phyloP scores from a whole-genome alignment of 176 grass and related monocot species.

The Phyllostachys edulis region DNA sequence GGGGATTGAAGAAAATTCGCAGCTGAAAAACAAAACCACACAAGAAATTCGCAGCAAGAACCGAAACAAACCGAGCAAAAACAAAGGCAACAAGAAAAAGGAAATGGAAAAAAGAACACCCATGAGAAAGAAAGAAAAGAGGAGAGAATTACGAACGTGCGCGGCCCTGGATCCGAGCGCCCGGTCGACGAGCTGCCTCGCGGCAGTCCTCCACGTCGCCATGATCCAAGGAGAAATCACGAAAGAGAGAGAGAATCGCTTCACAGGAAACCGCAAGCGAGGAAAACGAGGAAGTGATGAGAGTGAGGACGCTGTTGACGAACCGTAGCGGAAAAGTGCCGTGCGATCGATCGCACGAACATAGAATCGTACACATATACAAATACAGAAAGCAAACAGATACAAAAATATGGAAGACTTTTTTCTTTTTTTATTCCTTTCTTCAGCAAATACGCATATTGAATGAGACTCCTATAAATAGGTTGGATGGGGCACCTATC shows the following conservation, averaged over 20 bases:
- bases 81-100: not conserved
- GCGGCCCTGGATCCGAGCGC: conserved; percentile 29
- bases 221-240: not conserved
- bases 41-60: not conserved
- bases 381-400: too few relatives aligned
- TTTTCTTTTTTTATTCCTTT: too few relatives aligned
- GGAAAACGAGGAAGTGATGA: not conserved
- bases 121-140: not conserved
- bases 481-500: too few relatives aligned
- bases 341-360: too few relatives aligned
- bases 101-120: not conserved
- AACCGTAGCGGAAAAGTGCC: too few relatives aligned
- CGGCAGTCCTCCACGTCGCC: conserved; percentile 52
- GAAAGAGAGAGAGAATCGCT: not conserved
- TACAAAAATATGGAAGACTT: too few relatives aligned
- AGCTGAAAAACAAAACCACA: not conserved
- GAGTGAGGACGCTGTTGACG: too few relatives aligned
- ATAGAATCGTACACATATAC: too few relatives aligned
- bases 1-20: too few relatives aligned
- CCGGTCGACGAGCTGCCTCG: conserved; percentile 33
- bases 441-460: too few relatives aligned
- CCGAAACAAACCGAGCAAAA: not conserved
- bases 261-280: not conserved
- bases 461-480: too few relatives aligned
- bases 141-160: conserved; percentile 17